Conservation (phyloP, 176 grass and related monocot genomes). For the Eragrostis curvula region DNA sequence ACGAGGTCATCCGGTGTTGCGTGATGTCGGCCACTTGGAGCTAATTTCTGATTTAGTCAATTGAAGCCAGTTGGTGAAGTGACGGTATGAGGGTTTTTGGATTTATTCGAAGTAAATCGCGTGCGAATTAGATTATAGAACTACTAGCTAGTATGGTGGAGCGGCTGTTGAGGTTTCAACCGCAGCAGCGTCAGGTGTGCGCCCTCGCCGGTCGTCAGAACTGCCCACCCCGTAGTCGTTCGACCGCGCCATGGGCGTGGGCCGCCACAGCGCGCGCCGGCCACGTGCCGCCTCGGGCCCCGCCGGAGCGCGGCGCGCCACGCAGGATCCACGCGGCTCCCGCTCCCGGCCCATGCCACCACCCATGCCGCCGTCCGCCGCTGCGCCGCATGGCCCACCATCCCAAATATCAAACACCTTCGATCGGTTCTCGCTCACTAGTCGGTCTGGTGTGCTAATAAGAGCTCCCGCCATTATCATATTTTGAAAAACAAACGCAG, state of each 20-base stretch:
- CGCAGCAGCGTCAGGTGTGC: neutral
- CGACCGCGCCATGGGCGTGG: neutral
- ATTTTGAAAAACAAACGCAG: neutral
- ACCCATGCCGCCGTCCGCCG: no score
- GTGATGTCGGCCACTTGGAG: no score
- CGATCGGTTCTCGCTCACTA: neutral
- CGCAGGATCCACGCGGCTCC: conserved; percentile 16
- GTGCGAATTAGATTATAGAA: no score
- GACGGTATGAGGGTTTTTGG: no score
- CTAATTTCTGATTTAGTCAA: no score
- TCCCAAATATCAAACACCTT: neutral
- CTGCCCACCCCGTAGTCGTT: no score
- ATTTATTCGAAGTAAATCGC: no score
- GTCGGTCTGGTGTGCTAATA: no score
- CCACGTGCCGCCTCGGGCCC: conserved; percentile 35
- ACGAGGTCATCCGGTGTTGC: no score
- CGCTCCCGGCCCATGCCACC: neutral
- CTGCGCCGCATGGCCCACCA: neutral
- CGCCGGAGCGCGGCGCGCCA: neutral
- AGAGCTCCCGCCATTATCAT: conserved; percentile 9
- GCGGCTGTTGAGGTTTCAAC: neutral
- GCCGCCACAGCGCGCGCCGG: neutral
- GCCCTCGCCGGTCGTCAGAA: no score
- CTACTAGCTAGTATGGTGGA: neutral
- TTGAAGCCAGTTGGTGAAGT: no score